Evolutionary conservation across 345 rosid genomes (phyloP).

Genomic region (Anastatica hierochuntica): DNA sequence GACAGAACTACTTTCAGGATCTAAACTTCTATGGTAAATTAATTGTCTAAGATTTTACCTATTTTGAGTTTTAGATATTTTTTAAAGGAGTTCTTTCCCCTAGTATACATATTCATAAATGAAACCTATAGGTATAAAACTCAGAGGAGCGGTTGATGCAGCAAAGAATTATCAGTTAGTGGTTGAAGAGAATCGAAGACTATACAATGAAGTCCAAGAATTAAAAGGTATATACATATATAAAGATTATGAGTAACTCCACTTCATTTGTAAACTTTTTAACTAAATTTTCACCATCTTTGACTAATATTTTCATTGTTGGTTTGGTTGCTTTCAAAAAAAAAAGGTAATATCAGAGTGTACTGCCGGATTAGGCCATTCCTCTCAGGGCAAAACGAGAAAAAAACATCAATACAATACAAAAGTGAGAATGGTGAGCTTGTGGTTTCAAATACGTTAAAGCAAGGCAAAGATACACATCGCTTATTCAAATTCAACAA

Average conservation of each 20-base stretch:
- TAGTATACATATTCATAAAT: no score
- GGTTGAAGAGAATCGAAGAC: conserved; percentile 72
- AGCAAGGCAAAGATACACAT: conserved; percentile 70
- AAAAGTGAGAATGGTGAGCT: conserved; percentile 87
- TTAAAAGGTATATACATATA: conserved; percentile 99
- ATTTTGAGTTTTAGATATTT: no score
- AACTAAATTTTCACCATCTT: no score
- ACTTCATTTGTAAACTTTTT: no score
- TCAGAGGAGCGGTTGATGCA: conserved; percentile 72
- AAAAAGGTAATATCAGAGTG: conserved; percentile 83
- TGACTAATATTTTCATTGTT: conserved; percentile 6
- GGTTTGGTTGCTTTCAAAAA: conserved; percentile 3
- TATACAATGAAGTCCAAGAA: conserved; percentile 94
- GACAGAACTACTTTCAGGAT: conserved; percentile 48
- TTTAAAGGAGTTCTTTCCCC: no score
- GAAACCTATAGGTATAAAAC: conserved; percentile 49
- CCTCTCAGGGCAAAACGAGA: conserved; percentile 69
- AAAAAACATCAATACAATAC: conserved; percentile 62
- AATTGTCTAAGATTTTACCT: conserved; percentile 2
- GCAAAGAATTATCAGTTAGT: conserved; percentile 71
- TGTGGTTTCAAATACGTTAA: conserved; percentile 70
- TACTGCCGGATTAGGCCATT: conserved; percentile 94
- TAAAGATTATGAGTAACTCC: no score
- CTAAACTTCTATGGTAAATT: conserved; percentile 51
- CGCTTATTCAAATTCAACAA: conserved; percentile 84